Conservation (phyloP, 2,329 filamentous ascomycete genomes). For the Tolypocladium ovalisporum region DNA sequence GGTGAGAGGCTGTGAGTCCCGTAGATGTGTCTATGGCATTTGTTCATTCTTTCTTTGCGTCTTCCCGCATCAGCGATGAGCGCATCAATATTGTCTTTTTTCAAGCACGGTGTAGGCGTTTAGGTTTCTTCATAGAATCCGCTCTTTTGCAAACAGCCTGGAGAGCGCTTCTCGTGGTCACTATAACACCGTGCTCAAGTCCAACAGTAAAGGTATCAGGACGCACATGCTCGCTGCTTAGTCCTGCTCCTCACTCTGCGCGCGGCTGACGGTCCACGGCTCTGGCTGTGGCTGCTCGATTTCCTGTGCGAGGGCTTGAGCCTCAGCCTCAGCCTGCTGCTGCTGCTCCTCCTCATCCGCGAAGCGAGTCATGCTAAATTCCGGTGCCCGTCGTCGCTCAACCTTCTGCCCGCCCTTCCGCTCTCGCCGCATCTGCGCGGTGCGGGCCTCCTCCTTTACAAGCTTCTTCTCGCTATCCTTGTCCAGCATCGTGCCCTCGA, state of each 20-base stretch:
- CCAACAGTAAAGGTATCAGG: neutral
- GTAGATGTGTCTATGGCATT: neutral
- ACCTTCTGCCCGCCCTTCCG: conserved; percentile 18
- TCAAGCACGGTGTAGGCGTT: neutral
- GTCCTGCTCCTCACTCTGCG: conserved; percentile 8
- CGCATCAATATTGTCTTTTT: neutral
- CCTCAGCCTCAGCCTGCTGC: neutral
- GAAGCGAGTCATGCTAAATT: conserved; percentile 48
- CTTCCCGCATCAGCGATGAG: neutral
- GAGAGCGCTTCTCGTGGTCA: neutral
- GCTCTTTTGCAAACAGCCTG: neutral
- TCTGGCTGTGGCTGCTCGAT: conserved; percentile 12
- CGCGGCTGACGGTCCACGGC: conserved; percentile 8
- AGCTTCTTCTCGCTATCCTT: conserved; percentile 54
- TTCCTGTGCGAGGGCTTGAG: conserved; percentile 3
- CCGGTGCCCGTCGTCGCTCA: conserved; percentile 30
- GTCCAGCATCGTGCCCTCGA: conserved; percentile 78
- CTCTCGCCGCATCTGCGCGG: conserved; percentile 21
- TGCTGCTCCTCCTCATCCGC: conserved; percentile 27
- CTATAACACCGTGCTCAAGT: neutral
- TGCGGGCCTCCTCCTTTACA: conserved; percentile 31
- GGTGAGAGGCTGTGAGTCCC: neutral
- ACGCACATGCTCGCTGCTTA: neutral
- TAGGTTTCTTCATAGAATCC: neutral
- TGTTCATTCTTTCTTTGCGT: neutral